These are phyloP conservation scores for Herpetospermum pedunculosum DNA, from an alignment of 306 rosid genomes.

Conservation along the genomic window DNA sequence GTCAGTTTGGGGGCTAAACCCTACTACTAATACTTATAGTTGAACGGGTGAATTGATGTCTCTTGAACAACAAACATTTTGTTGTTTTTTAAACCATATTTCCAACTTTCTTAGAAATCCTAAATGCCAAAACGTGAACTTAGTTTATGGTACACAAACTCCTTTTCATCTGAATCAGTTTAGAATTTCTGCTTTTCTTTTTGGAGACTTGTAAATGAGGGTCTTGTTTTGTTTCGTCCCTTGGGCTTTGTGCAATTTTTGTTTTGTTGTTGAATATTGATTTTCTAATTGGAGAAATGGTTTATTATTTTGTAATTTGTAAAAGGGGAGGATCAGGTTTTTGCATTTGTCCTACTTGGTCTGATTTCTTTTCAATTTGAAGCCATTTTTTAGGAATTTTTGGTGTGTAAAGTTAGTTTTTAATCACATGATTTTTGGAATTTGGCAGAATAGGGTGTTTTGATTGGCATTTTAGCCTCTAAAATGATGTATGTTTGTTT, in stretches of 20 bases:
- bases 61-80: background rate
- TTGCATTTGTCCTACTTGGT: background rate
- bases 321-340: background rate
- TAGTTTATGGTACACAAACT: background rate
- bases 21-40: background rate
- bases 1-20: background rate
- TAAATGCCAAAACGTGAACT: background rate
- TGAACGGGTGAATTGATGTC: background rate
- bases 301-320: background rate
- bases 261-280: background rate
- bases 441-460: background rate
- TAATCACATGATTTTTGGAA: background rate
- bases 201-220: conserved; percentile 18
- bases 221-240: conserved; percentile 19
- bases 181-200: no score
- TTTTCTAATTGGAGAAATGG: background rate
- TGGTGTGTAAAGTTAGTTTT: background rate
- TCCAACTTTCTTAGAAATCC: background rate
- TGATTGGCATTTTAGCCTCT: background rate
- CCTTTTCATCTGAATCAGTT: no score
- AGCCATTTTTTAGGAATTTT: background rate
- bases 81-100: no score
- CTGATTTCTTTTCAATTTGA: background rate
- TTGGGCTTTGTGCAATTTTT: background rate
- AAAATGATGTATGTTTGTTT: background rate